Percentiles rank a stretch among this genome's conserved stretches.
Evolutionary conservation across 148 eudicot genomes (phyloP).

Genomic region (Pouteria glomerata): DNA sequence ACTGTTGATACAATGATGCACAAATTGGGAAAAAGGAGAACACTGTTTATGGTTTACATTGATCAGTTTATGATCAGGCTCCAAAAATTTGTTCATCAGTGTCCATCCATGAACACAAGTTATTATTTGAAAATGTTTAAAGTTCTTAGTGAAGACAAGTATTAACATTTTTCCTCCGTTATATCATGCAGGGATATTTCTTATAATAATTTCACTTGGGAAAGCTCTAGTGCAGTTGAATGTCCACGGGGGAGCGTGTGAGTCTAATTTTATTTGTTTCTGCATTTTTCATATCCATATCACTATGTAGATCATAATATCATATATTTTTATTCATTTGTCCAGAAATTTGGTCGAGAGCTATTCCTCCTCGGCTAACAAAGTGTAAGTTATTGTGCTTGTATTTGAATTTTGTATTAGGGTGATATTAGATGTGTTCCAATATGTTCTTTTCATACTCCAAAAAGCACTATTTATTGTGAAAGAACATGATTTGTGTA

Average conservation of each 20-base stretch:
- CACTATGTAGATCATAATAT: neutral
- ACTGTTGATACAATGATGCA: neutral
- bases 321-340: constrained; percentile 6
- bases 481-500: no score
- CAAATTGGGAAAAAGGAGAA: neutral
- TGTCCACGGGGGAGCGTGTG: constrained; percentile 47
- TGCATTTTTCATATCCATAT: neutral
- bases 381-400: constrained; percentile 31
- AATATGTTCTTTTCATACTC: no score
- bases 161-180: constrained; percentile 1
- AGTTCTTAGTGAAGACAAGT: neutral
- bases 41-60: neutral
- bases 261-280: constrained; percentile 18
- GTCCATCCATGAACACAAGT: neutral
- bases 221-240: constrained; percentile 28
- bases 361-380: constrained; percentile 30
- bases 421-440: no score
- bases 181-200: constrained; percentile 41
- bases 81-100: neutral
- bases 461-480: no score
- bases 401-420: neutral
- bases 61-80: neutral
- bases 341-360: constrained; percentile 58
- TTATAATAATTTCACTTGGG: constrained; percentile 42
- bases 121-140: constrained; percentile 1